Evolutionary conservation across 1,284 basidiomycete species (phyloP), one percentile per base, ranked within the genome.

Genomic region (Coriolopsis trogii): DNA sequence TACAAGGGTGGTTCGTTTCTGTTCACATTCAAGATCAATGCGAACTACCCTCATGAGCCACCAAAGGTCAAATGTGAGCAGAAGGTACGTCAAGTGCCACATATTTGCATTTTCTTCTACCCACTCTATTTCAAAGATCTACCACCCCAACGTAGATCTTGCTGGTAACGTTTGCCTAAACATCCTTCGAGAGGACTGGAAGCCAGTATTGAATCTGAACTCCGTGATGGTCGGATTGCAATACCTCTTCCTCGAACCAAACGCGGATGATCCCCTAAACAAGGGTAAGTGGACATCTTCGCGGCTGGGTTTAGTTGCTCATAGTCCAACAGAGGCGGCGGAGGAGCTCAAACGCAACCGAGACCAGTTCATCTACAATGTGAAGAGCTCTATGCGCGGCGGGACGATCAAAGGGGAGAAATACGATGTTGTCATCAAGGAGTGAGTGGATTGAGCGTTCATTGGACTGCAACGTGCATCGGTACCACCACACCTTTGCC

Each of bases 151-250:
- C 67, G 87, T 99, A 41, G 96, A 99, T 71, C 81, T 98, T 29
- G 93, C 98, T 67, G 95, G 95, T 43, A 98, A 98, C 62, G 94
- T 98, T 31, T 96, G 93, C 74, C 70, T 96, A 66, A 99, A 99
- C 76, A 98, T 99, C 65, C 81, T 99, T 53, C 86, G 97, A 69
- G 97, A 99, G 77, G 97, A 99, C 75, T 99, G 97, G 97, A 99
- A 99, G 69, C 97, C 97, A 13, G 97, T 98, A 4, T 80, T 99
- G 46, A 98, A 98, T 72, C 80, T 98, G 49, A 98, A 95, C 70
- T 93, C 94, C 30, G 92, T 99, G 58, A 95, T 98, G 88, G 93
- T 98, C 59, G 97, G 97, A 30, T 75, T 99, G 53, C 95, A 99
- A 70, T 99, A 98, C 70, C 82, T 99, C 40, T 99, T 99, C 81